Evolutionary conservation across 345 rosid genomes (phyloP).

Genomic region (Hevea brasiliensis): DNA sequence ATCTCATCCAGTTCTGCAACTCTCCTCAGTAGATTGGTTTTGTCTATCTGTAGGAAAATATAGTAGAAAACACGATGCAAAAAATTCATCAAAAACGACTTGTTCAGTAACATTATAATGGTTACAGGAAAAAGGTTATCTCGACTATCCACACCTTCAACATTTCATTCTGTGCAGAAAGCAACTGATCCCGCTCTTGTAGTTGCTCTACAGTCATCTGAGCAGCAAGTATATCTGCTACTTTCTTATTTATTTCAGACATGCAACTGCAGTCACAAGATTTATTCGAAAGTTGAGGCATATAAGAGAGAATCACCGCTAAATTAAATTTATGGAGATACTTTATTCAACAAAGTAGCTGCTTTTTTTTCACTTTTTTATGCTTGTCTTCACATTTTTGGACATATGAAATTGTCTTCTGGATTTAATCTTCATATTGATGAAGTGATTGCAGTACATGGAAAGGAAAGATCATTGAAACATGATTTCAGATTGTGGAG

Average conservation of each 20-base stretch:
- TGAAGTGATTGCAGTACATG: neutral
- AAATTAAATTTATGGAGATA: neutral
- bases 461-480: neutral
- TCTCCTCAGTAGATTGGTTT: constrained; percentile 63
- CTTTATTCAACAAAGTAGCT: neutral
- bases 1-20: constrained; percentile 69
- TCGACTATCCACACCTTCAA: constrained; percentile 49
- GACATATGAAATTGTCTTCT: neutral
- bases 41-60: constrained; percentile 54
- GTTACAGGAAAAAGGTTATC: neutral
- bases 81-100: neutral
- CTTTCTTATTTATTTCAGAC: constrained; percentile 56
- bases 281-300: neutral
- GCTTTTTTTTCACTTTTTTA: neutral
- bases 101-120: neutral
- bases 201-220: constrained; percentile 67
- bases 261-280: constrained; percentile 47
- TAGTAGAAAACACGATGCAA: neutral
- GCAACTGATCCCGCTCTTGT: constrained; percentile 74
- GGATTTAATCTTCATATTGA: neutral
- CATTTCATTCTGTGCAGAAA: constrained; percentile 80
- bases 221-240: constrained; percentile 58
- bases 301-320: neutral
- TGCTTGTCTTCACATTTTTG: neutral
- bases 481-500: neutral